phyloP scores from a whole-genome alignment of 2,329 filamentous ascomycete genomes.

The Clonostachys chloroleuca region DNA sequence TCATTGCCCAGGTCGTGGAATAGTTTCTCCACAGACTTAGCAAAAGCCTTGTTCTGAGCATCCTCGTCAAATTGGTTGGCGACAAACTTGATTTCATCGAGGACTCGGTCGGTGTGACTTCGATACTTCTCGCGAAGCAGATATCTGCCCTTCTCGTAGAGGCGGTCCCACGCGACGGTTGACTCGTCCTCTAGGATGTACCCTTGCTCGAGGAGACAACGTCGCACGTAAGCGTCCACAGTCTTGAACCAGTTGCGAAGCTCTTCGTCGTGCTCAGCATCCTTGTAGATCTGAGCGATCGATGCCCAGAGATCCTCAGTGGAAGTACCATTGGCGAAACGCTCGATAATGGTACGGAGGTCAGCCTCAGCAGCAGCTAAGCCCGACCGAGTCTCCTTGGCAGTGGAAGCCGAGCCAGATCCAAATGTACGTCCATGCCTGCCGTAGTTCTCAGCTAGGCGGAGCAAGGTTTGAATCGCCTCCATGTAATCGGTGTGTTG shows the following conservation, averaged over 20 bases:
- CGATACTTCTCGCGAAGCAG: conserved; percentile 87
- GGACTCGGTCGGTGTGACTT: conserved; percentile 76
- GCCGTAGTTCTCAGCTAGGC: conserved; percentile 80
- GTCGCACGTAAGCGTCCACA: conserved; percentile 73
- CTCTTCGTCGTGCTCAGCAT: conserved; percentile 82
- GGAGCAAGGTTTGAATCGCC: conserved; percentile 84
- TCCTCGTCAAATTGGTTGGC: conserved; percentile 87
- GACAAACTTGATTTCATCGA: conserved; percentile 89
- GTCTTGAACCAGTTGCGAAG: conserved; percentile 86
- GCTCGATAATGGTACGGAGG: conserved; percentile 78
- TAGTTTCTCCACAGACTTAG: conserved; percentile 70
- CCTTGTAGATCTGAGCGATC: conserved; percentile 79
- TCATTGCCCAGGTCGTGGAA: conserved; percentile 88
- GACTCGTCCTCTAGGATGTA: conserved; percentile 82
- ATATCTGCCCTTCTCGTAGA: conserved; percentile 83
- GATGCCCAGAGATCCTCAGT: conserved; percentile 80
- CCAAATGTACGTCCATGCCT: conserved; percentile 65
- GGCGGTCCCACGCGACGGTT: conserved; percentile 73
- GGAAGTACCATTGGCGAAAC: conserved; percentile 93
- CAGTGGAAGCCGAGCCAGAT: conserved; percentile 59
- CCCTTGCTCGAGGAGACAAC: conserved; percentile 82
- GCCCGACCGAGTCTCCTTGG: conserved; percentile 68
- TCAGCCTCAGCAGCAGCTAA: conserved; percentile 73
- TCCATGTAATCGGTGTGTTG: conserved; percentile 89
- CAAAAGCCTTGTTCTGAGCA: conserved; percentile 79